Conservation (phyloP, 1,139 yeast species). For the Neolecta irregularis region DNA sequence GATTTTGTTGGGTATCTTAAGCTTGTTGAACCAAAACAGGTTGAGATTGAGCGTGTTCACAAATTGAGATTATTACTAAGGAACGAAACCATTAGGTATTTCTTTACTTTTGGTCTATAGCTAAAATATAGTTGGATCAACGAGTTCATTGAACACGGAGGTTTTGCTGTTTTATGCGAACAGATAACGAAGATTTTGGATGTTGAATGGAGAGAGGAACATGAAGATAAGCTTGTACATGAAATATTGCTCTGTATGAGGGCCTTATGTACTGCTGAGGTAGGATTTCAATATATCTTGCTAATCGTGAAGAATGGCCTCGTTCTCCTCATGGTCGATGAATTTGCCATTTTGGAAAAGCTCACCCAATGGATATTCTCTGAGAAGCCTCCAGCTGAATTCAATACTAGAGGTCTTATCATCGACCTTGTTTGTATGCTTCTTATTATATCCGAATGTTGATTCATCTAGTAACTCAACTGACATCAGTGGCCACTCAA, state of each 20-base stretch:
- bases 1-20: background rate
- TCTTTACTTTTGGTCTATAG: no score
- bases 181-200: slow-evolving; percentile 1
- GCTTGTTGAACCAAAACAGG: background rate
- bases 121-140: no score
- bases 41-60: background rate
- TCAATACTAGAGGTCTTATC: slow-evolving; percentile 10
- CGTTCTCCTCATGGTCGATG: background rate
- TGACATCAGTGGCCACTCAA: background rate
- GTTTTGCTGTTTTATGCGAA: slow-evolving; percentile 5
- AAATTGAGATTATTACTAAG: slow-evolving; percentile 11
- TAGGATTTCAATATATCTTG: no score
- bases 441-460: no score
- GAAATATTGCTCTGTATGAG: slow-evolving; percentile 12
- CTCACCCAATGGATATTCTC: no score
- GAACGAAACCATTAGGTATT: slow-evolving; percentile 9
- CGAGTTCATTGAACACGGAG: slow-evolving; percentile 9
- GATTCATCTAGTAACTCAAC: no score
- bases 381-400: slow-evolving; percentile 13
- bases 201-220: slow-evolving; percentile 14
- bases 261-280: slow-evolving; percentile 7
- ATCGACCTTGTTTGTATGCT: slow-evolving; percentile 7
- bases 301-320: background rate
- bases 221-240: slow-evolving; percentile 11
- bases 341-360: slow-evolving; percentile 6